Conservation (phyloP, 805 yeast genomes). For the Metschnikowia reukaufii region DNA sequence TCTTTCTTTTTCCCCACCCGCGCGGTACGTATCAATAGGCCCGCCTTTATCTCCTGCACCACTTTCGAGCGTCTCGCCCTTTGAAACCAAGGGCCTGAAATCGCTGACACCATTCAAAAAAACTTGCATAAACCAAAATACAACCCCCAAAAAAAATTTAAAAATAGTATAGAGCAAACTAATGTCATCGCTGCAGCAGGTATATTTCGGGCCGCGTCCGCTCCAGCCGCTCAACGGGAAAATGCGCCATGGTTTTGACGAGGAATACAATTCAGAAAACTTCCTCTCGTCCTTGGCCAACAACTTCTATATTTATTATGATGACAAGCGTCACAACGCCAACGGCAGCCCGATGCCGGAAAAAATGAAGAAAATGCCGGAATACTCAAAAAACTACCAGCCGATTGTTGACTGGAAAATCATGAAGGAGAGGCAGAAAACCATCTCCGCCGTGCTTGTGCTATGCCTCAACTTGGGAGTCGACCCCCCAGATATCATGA, state of each 20-base stretch:
- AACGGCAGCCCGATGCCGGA: constrained; percentile 76
- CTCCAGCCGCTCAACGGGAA: constrained; percentile 51
- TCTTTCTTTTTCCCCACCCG: not conserved
- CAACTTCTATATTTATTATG: constrained; percentile 80
- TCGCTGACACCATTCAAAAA: not conserved
- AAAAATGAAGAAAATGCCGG: constrained; percentile 47
- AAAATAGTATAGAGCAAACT: not conserved
- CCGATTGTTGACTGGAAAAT: constrained; percentile 88
- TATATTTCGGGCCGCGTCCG: constrained; percentile 36
- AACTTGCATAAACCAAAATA: not conserved
- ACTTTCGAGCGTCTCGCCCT: constrained; percentile 1
- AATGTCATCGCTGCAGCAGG: constrained; percentile 20
- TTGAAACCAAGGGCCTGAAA: not conserved
- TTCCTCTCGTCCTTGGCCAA: constrained; percentile 57
- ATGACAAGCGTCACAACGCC: constrained; percentile 88
- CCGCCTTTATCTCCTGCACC: constrained; percentile 14
- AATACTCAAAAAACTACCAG: constrained; percentile 51
- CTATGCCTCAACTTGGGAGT: constrained; percentile 91
- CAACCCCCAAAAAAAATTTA: not conserved
- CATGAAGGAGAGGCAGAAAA: constrained; percentile 85
- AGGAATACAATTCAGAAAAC: constrained; percentile 57
- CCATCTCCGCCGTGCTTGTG: constrained; percentile 89
- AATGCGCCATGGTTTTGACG: constrained; percentile 65
- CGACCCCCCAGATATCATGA: constrained; percentile 94
- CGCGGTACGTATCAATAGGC: not conserved